Percentiles rank a stretch among this genome's conserved stretches.
phyloP scores from a whole-genome alignment of 2,329 filamentous ascomycete genomes.

The Diplodia sapinea region DNA sequence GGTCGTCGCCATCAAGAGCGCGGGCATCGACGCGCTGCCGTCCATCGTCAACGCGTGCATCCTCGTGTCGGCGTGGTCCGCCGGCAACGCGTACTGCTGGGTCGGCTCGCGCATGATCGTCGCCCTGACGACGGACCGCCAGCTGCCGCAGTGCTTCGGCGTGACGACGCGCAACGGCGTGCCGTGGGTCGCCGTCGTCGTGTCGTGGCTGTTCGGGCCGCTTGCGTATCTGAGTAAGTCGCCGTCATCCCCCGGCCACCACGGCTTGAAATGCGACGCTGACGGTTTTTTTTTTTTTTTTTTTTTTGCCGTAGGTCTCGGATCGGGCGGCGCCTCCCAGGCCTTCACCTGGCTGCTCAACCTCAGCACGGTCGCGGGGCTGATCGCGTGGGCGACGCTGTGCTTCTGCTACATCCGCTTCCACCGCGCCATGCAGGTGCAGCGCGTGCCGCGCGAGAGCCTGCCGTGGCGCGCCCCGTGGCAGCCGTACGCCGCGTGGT shows the following conservation, averaged over 20 bases:
- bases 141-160: constrained; percentile 6
- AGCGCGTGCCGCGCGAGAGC: constrained; percentile 51
- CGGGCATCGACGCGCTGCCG: constrained; percentile 46
- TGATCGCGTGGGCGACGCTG: constrained; percentile 2
- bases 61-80: constrained; percentile 7
- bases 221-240: constrained; percentile 54
- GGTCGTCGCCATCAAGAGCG: constrained; percentile 57
- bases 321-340: background rate
- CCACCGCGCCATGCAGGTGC: constrained; percentile 56
- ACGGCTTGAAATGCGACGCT: no score
- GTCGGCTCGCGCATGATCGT: background rate
- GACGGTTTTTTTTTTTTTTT: constrained; percentile 32
- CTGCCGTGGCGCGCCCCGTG: background rate
- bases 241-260: constrained; percentile 32
- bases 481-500: constrained; percentile 15
- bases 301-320: constrained; percentile 16
- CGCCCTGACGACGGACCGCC: background rate
- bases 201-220: constrained; percentile 46
- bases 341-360: constrained; percentile 30
- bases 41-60: constrained; percentile 23
- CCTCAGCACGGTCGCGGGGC: constrained; percentile 9
- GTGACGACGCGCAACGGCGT: background rate
- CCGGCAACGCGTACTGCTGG: constrained; percentile 16
- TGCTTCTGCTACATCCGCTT: constrained; percentile 45
- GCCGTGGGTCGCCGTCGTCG: constrained; percentile 41